Evolutionary conservation across 2,329 filamentous ascomycete genomes (phyloP), one percentile per base, ranked within the genome.

Genomic region (Fusarium robinianum): DNA sequence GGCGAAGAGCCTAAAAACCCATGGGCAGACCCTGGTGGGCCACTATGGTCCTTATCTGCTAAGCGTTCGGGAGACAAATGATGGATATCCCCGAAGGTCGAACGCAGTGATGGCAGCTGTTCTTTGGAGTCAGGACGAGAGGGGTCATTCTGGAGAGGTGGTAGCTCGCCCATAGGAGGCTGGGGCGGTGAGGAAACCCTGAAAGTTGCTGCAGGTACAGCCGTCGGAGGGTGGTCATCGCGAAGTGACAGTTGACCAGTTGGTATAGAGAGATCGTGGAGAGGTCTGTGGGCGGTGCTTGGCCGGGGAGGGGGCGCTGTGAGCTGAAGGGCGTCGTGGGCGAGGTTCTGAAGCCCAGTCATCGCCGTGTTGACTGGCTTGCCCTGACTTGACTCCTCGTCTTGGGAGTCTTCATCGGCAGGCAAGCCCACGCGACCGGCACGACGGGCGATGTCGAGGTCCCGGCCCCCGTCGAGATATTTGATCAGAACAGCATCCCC

Each of bases 401-500:
- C 56, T 8, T 27, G 53, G n/a, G 51, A 48, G 25, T 58, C 63
- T 29, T 68, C 67, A 49, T 73, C 71, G 50, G 63, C 42, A 71
- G 75, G 72, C 33, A 87, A 70, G 15, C 79, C 74, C 53, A 75
- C 64, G 50, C 71, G 69, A 51, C 75, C 78, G 44, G 81, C 85
- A 61, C 70, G 63, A 53, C 69, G 70, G 45, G 84, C 83, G 61
- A 89, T 78, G 36, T 90, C 83, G 36, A 79, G 82, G 55, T 74
- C 74, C 61, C 82, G 81, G 60, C 83, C 81, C 62, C 74, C 79
- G 57, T 73, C 80, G 72, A 91, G 76, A 65, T 77, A 74, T 44
- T 72, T 69, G 51, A 92, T 76, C 66, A 92, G 75, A 53, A 88
- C 82, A 57, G 75, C 80, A 76, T 87, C 83, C 58, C 79, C 81